A percentile compares a stretch with the other conserved stretches of the same genome.
Evolutionary conservation across 2,329 filamentous ascomycete genomes (phyloP).

Genomic region (Clarireedia homoeocarpa): DNA sequence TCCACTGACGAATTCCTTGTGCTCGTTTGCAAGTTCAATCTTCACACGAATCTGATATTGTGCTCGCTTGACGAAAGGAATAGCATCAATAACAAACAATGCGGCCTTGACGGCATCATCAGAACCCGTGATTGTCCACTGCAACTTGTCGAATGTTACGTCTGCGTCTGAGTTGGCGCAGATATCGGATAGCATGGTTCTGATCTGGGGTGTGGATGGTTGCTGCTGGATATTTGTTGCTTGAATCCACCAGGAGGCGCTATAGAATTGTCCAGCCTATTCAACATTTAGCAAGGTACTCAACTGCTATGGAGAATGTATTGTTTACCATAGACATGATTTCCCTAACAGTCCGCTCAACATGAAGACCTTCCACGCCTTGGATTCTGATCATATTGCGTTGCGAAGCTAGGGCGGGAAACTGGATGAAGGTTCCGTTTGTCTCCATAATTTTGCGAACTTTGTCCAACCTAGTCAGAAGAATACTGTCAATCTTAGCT

Average conservation of each 20-base stretch:
- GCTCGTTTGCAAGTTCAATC: conserved; percentile 97
- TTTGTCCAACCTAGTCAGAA: conserved; percentile 87
- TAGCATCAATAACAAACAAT: conserved; percentile 87
- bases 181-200: conserved; percentile 89
- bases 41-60: conserved; percentile 92
- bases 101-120: conserved; percentile 94
- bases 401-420: conserved; percentile 80
- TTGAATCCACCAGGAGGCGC: conserved; percentile 90
- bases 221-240: conserved; percentile 58
- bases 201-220: conserved; percentile 54
- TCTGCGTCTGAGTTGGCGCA: conserved; percentile 95
- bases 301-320: not conserved
- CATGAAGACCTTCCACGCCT: conserved; percentile 84
- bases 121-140: conserved; percentile 89
- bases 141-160: conserved; percentile 87
- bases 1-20: conserved; percentile 98
- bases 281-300: conserved; percentile 21
- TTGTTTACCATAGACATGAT: conserved; percentile 80
- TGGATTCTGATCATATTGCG: conserved; percentile 82
- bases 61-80: conserved; percentile 78
- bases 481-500: conserved; percentile 89
- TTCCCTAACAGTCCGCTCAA: conserved; percentile 90
- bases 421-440: conserved; percentile 90
- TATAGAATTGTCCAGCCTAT: conserved; percentile 94
- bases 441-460: conserved; percentile 96